Evolutionary conservation across 345 rosid species (phyloP).

Genomic region (Eutrema yunnanense): DNA sequence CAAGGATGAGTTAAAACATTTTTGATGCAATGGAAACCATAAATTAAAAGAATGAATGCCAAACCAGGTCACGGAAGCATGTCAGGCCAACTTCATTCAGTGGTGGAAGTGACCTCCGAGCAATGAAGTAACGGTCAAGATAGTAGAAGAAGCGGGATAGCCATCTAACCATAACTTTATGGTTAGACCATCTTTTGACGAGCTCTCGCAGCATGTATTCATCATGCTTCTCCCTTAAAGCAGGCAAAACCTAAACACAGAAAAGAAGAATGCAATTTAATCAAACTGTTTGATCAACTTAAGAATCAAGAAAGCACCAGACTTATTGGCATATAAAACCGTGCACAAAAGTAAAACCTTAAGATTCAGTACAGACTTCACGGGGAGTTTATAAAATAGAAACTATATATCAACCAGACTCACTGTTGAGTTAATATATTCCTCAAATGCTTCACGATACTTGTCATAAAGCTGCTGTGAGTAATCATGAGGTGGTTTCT

Average conservation of each 20-base stretch:
- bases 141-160: conserved; percentile 78
- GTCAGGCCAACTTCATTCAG: conserved; percentile 80
- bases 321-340: background rate
- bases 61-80: conserved; percentile 77
- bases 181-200: conserved; percentile 78
- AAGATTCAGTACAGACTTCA: background rate
- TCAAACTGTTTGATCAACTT: background rate
- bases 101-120: conserved; percentile 66
- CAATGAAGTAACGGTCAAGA: conserved; percentile 81
- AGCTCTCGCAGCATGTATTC: conserved; percentile 83
- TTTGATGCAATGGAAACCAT: background rate
- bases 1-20: background rate
- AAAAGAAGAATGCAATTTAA: background rate
- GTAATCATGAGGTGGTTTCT: conserved; percentile 78
- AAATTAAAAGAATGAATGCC: conserved; percentile 7
- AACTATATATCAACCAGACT: conserved; percentile 20
- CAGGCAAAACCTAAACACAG: conserved; percentile 50
- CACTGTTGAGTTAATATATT: conserved; percentile 57
- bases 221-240: conserved; percentile 72
- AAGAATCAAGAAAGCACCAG: background rate
- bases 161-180: conserved; percentile 87
- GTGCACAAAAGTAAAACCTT: background rate
- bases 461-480: conserved; percentile 86
- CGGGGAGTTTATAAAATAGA: background rate
- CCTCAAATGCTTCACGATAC: conserved; percentile 64